Base-by-base conservation (phyloP, 1,139 yeast genomes). In the Kurtzmaniella natalensis region DNA sequence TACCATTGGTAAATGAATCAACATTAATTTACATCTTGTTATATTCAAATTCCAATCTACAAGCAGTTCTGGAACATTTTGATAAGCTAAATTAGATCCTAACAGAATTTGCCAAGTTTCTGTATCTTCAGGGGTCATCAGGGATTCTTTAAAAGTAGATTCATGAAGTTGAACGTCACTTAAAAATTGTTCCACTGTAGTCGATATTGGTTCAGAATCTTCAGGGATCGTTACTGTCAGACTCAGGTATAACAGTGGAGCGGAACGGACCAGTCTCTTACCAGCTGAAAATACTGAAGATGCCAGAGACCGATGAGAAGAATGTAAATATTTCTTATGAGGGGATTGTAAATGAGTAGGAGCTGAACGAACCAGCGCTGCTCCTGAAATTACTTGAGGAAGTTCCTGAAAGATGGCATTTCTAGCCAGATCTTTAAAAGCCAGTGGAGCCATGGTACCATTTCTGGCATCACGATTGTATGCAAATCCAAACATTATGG, bases 21-120 rank as follows among this genome's bases (percentile, higher is more conserved):
- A 43, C 30, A 69, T 57, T 25, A 69, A 55, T 43, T 65, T 66
- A 42, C 73, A 67, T 35, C 75, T 47, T 4, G 73, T 68, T 13
- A 67, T 72, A 41, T 69, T 69, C 37, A 69, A 51, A 44, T 68
- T 68, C 74, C 74, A 69, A 44, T 68, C 74, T n/a, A 69, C 56
- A 13, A 69, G 47, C 10, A 61, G 46, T 41, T 68, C 72, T 0
- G 68, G 65, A 4, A 52, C 55, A 38, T 63, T 59, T 41, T 68
- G 73, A 47, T 64, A 69, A 36, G 54, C 55, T 20, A 69, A 53
- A 14, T 55, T 64, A 3, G 69, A 58, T 2, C 73, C 74, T 26
- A 69, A 48, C 4, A 71, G 64, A 30, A 68, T 68, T 40, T 63
- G 30, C 30, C 36, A 35, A n/a, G 20, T 23, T 25, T 33, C 35